These are phyloP conservation scores for Cicer arietinum DNA, from an alignment of 306 rosid genomes.

Conservation along the genomic window DNA sequence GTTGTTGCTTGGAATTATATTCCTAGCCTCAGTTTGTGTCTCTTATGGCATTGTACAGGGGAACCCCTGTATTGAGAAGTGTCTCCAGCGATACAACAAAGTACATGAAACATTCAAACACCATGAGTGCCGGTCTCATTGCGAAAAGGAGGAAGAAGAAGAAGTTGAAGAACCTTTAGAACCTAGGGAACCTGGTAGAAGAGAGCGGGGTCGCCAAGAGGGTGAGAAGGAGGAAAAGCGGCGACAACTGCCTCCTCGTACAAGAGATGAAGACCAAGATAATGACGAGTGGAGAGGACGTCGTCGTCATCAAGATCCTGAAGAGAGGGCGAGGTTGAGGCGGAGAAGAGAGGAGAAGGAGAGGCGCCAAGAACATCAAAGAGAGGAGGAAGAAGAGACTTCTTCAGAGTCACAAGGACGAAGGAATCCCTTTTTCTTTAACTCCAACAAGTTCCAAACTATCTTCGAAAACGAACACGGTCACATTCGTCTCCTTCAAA, in stretches of 20 bases:
- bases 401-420: background rate
- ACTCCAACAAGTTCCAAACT: slow-evolving; percentile 13
- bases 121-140: slow-evolving; percentile 33
- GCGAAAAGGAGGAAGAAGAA: slow-evolving; percentile 2
- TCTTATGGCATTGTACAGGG: background rate
- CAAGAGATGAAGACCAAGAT: background rate
- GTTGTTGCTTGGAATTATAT: slow-evolving; percentile 37
- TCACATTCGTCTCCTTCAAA: slow-evolving; percentile 22
- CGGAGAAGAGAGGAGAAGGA: background rate
- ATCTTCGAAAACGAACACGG: slow-evolving; percentile 32
- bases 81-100: background rate
- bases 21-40: slow-evolving; percentile 38
- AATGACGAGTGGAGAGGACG: slow-evolving; percentile 1
- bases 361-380: background rate
- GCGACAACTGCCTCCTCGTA: background rate
- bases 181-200: background rate
- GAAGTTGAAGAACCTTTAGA: background rate
- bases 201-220: slow-evolving; percentile 15
- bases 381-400: background rate
- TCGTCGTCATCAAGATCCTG: slow-evolving; percentile 23
- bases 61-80: background rate
- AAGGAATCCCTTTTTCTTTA: slow-evolving; percentile 39
- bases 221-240: slow-evolving; percentile 23
- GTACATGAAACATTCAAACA: background rate
- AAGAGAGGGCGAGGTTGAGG: slow-evolving; percentile 39